Base-by-base conservation (phyloP, 495 filamentous ascomycete species). In the Trichocladium antarcticum region DNA sequence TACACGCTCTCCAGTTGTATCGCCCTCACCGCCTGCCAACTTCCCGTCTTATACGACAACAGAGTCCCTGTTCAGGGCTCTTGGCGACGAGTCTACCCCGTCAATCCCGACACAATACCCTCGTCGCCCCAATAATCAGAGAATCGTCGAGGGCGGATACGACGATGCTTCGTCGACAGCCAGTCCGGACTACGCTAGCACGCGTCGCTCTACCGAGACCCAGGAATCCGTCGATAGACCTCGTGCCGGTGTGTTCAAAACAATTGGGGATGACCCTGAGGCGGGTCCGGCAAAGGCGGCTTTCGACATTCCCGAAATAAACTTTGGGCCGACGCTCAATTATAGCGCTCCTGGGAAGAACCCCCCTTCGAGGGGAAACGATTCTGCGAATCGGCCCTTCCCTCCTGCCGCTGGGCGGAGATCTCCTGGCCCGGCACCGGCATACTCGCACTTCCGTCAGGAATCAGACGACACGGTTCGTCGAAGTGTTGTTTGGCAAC, bases 291-390 rank as follows among this genome's bases (percentile, higher is more conserved):
- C 27, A 8, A 37, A 42, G 31, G 15, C 39, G 15, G 59, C 58
- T 16, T 67, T 67, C 17, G 75, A 80, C 39, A 84, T 93, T 47
- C 87, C 88, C 1, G 66, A 69, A 8, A 76, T 97, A 50, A 84
- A 97, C 59, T 97, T 97, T 62, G 90, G 90, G 0, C 87, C 80
- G 15, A 96, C 90, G 0, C 70, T 82, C 47, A 82, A 84, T 57
- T 84, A 84, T 40, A 74, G 69, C 10, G 55, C 65, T 5, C 56
- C 57, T 6, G 9, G 24, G 24, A 27, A 27, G 8, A 27, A 27
- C 8, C 8, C 48, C 0, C 27, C 10, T 7, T 51, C 57, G 5
- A 32, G 12, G 5, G 39, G 48, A 7, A 60, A 62, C 39, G 53
- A 55, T 20, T 45, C 58, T 2, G 8, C 39, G 54, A 48, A 37